phyloP scores from a whole-genome alignment of 495 filamentous ascomycete genomes.

The Penicillium canescens region DNA sequence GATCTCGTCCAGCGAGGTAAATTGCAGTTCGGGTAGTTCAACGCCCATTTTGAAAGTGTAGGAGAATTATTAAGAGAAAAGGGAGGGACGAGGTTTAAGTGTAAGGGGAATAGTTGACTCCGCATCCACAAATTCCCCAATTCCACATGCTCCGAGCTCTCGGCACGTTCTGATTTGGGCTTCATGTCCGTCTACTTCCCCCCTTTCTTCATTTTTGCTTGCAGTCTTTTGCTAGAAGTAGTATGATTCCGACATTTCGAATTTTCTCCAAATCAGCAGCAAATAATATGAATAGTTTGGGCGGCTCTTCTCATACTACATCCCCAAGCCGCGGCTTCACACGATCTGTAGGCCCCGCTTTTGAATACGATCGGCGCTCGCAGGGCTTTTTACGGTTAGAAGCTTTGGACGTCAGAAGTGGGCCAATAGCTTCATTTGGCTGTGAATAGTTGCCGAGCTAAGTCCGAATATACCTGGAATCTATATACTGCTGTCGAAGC shows the following conservation, averaged over 20 bases:
- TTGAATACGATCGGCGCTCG: not conserved
- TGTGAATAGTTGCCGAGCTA: too few relatives aligned
- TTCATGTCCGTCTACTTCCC: not conserved
- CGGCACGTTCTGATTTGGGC: conserved; percentile 11
- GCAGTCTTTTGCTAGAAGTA: not conserved
- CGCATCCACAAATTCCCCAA: conserved; percentile 21
- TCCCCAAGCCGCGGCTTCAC: conserved; percentile 8
- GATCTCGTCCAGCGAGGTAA: conserved; percentile 68
- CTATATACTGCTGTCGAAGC: too few relatives aligned
- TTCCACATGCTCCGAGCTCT: conserved; percentile 24
- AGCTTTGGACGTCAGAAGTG: too few relatives aligned
- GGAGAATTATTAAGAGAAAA: conserved; percentile 5
- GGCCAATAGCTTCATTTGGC: too few relatives aligned
- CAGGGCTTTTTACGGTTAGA: not conserved
- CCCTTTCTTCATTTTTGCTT: not conserved
- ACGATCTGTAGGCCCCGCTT: conserved; percentile 1
- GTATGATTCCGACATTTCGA: too few relatives aligned
- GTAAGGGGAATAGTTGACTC: conserved; percentile 11
- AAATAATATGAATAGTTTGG: too few relatives aligned
- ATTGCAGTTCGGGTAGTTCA: conserved; percentile 57
- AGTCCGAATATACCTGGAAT: too few relatives aligned
- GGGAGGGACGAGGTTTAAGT: not conserved
- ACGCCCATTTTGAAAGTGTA: conserved; percentile 22
- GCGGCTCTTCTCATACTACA: not conserved
- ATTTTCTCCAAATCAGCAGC: too few relatives aligned